A percentile compares a stretch with the other conserved stretches of the same genome.
Evolutionary conservation across 495 filamentous ascomycete species (phyloP).

Genomic region (Penicillium arizonense): DNA sequence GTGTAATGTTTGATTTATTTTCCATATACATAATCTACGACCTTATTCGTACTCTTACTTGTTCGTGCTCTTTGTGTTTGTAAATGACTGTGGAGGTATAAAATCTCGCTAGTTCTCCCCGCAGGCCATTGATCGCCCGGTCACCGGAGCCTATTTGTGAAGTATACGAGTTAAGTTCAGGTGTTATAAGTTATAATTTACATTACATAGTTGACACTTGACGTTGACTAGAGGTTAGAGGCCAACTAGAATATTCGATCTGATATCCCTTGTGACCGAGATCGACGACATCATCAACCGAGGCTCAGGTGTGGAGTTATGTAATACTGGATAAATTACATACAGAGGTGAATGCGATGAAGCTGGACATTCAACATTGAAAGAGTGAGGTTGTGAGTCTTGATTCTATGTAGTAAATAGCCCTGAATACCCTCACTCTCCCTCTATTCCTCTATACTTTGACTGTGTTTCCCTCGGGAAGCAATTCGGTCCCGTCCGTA

Average conservation of each 20-base stretch:
- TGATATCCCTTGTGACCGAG: conserved; percentile 1
- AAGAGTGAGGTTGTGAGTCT: no score
- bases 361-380: no score
- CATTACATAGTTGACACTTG: neutral
- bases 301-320: conserved; percentile 11
- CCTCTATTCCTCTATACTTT: no score
- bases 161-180: no score
- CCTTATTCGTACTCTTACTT: neutral
- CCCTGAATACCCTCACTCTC: no score
- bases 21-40: conserved; percentile 7
- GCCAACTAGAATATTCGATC: neutral
- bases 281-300: conserved; percentile 14
- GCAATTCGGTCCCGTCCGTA: conserved; percentile 10
- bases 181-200: neutral
- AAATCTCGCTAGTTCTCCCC: no score
- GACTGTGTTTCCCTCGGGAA: conserved; percentile 12
- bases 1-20: neutral
- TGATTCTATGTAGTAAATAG: no score
- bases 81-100: no score
- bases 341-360: no score
- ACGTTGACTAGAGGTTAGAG: neutral
- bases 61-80: no score
- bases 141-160: no score
- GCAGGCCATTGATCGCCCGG: no score
- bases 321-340: neutral